Conservation (phyloP, 768 basidiomycete genomes). For the Sporobolomyces phaffii region DNA sequence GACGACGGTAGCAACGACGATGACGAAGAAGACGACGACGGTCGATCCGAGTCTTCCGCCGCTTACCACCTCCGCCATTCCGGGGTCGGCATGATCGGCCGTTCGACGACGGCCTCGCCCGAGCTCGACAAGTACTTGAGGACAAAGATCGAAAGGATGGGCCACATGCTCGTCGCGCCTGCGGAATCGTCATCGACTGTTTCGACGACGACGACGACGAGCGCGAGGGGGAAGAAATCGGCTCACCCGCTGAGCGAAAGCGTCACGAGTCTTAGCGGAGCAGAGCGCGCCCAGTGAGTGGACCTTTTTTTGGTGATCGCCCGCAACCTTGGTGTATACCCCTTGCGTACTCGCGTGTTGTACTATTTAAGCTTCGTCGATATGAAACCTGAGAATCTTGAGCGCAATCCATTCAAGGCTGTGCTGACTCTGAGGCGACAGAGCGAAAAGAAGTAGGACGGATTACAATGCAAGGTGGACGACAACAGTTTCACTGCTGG, state of each 20-base stretch:
- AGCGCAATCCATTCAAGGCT: too few relatives aligned
- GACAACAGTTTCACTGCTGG: too few relatives aligned
- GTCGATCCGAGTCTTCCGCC: constrained; percentile 41
- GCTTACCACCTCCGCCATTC: constrained; percentile 50
- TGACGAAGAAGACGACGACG: constrained; percentile 37
- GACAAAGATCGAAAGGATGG: constrained; percentile 96
- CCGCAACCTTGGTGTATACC: too few relatives aligned
- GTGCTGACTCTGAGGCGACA: too few relatives aligned
- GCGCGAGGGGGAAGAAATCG: neutral
- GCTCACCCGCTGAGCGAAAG: constrained; percentile 13
- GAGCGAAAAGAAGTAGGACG: too few relatives aligned
- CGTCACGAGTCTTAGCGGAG: neutral
- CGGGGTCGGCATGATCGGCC: constrained; percentile 76
- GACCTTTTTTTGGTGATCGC: too few relatives aligned
- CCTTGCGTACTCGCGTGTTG: too few relatives aligned
- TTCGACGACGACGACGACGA: neutral
- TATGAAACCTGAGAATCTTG: too few relatives aligned
- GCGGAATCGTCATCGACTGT: neutral
- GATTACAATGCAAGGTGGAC: too few relatives aligned
- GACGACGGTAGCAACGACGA: constrained; percentile 2
- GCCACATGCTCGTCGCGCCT: constrained; percentile 67
- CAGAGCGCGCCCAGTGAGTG: too few relatives aligned
- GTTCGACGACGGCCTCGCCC: constrained; percentile 65
- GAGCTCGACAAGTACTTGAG: constrained; percentile 91
- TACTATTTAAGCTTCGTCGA: too few relatives aligned